These are phyloP conservation scores for Fragilaria crotonensis DNA, from an alignment of 108 stramenopile species.

Conservation along the genomic window DNA sequence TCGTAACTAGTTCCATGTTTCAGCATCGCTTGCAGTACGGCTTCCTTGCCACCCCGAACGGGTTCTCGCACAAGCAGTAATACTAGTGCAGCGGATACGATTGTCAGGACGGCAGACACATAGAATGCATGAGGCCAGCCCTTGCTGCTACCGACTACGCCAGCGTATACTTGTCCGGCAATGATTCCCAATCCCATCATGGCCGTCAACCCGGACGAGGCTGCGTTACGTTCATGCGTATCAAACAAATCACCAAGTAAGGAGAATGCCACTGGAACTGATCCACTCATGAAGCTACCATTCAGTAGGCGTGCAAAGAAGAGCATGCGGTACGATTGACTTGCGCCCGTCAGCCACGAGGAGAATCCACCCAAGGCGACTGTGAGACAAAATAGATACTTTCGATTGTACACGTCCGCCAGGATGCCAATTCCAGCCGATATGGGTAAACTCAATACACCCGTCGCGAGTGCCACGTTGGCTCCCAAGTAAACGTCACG, in stretches of 20 bases:
- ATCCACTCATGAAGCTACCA: constrained; percentile 62
- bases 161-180: constrained; percentile 63
- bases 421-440: constrained; percentile 49
- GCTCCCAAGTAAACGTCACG: constrained; percentile 62
- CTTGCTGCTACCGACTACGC: constrained; percentile 24
- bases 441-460: constrained; percentile 57
- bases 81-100: constrained; percentile 29
- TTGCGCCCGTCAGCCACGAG: constrained; percentile 27
- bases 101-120: constrained; percentile 23
- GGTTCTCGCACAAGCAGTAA: constrained; percentile 54
- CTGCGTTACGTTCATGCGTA: constrained; percentile 57
- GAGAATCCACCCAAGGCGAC: constrained; percentile 33
- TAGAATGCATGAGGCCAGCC: constrained; percentile 59
- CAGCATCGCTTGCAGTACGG: constrained; percentile 52
- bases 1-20: constrained; percentile 50
- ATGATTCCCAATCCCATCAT: constrained; percentile 72
- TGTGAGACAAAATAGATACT: constrained; percentile 40
- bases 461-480: constrained; percentile 49
- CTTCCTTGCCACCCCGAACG: constrained; percentile 59
- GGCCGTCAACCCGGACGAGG: constrained; percentile 55
- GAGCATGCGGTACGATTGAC: constrained; percentile 28
- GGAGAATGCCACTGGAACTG: constrained; percentile 63
- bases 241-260: constrained; percentile 63
- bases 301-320: constrained; percentile 37
- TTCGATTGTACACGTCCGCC: constrained; percentile 43